These are phyloP conservation scores for Penicillium diatomitis DNA, from an alignment of 495 filamentous ascomycete genomes.

Conservation along the genomic window DNA sequence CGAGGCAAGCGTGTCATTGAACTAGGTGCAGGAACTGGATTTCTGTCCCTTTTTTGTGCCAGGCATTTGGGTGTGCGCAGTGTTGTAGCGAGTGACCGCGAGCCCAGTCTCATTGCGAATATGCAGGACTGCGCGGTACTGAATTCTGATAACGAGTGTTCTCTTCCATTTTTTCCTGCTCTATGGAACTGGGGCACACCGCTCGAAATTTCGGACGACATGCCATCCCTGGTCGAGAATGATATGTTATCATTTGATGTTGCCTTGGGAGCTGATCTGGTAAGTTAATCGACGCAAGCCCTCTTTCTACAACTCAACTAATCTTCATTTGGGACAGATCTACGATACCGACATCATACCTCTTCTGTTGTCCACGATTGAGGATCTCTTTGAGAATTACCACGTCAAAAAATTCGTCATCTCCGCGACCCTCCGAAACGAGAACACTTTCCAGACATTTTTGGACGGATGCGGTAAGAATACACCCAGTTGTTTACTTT, in stretches of 20 bases:
- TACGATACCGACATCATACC: constrained; percentile 54
- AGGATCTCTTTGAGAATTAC: constrained; percentile 44
- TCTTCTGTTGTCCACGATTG: constrained; percentile 46
- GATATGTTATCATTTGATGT: constrained; percentile 29
- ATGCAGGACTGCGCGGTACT: constrained; percentile 58
- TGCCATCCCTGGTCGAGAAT: background rate
- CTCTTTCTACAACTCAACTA: too few relatives aligned
- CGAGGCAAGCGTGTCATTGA: constrained; percentile 62
- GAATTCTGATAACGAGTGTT: constrained; percentile 44
- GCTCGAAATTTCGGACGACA: constrained; percentile 8
- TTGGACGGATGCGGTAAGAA: constrained; percentile 46
- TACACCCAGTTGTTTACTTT: background rate
- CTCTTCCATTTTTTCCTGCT: constrained; percentile 25
- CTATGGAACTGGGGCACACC: constrained; percentile 34
- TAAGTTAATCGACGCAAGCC: constrained; percentile 8
- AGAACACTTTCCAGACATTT: constrained; percentile 53
- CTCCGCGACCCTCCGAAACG: constrained; percentile 52
- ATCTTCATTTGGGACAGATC: constrained; percentile 32
- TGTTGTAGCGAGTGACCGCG: constrained; percentile 74
- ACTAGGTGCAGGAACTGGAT: constrained; percentile 80
- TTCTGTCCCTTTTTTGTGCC: constrained; percentile 73
- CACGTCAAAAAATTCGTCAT: constrained; percentile 42
- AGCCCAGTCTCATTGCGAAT: constrained; percentile 58
- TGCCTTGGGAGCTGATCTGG: constrained; percentile 44
- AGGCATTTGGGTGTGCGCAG: constrained; percentile 55